Conservation (phyloP, 371 early-diverging fungal species). For the Actinomortierella wolfii region DNA sequence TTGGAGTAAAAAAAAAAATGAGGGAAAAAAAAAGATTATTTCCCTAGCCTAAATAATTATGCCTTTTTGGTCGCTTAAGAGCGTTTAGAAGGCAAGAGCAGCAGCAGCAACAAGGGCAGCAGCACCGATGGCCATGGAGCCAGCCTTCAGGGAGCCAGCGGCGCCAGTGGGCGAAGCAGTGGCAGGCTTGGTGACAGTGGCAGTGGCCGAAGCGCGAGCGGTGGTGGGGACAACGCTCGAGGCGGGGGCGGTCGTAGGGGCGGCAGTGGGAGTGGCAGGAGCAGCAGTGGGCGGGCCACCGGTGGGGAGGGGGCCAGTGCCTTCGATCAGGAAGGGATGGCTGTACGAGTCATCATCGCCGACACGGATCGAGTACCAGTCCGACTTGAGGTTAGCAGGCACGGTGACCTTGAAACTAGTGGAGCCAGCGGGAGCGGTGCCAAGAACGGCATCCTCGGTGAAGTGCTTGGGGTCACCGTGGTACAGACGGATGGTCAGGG, state of each 20-base stretch:
- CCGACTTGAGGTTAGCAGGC: conserved; percentile 17
- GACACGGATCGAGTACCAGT: conserved; percentile 32
- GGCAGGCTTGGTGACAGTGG: conserved; percentile 1
- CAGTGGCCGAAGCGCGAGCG: conserved; percentile 4
- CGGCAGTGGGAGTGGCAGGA: conserved; percentile 1
- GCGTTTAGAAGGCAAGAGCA: conserved; percentile 21
- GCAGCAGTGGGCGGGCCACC: conserved; percentile 12
- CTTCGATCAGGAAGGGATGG: conserved; percentile 22
- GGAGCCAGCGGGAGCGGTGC: conserved; percentile 5
- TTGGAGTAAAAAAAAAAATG: too few species aligned
- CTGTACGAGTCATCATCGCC: conserved; percentile 12
- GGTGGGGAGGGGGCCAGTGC: conserved; percentile 21
- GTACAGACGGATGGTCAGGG: conserved; percentile 3
- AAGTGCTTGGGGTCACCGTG: conserved; percentile 24
- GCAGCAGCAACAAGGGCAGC: conserved; percentile 17
- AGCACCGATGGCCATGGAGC: conserved; percentile 21
- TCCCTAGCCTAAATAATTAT: too few species aligned
- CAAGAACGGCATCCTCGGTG: conserved; percentile 10
- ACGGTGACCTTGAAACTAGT: conserved; percentile 13
- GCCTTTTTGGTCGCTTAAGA: too few species aligned
- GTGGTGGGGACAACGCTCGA: background rate
- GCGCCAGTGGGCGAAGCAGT: conserved; percentile 1
- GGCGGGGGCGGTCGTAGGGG: background rate
- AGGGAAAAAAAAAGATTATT: too few species aligned
- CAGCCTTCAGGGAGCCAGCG: conserved; percentile 21